Conservation (phyloP, 192 early-diverging fungal genomes). For the Mortierella alpina region DNA sequence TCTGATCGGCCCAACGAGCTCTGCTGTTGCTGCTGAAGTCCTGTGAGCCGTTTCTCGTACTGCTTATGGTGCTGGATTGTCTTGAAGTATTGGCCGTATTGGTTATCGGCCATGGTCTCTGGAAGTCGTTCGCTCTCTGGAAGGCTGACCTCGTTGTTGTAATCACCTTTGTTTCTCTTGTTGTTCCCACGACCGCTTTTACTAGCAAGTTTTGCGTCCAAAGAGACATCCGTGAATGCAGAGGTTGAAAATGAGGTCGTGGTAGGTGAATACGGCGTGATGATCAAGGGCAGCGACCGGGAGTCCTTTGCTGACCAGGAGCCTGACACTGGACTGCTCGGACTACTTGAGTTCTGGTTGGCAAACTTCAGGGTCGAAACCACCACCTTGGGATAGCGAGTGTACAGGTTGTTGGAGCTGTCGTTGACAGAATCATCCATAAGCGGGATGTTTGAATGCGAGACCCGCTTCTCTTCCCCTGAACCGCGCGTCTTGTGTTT, state of each 20-base stretch:
- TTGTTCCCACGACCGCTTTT: not conserved
- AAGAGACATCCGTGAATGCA: not conserved
- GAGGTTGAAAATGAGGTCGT: not conserved
- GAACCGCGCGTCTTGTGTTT: not conserved
- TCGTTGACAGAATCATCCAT: not conserved
- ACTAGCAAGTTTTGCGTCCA: not conserved
- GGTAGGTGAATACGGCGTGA: constrained; percentile 1
- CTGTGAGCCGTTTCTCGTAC: constrained; percentile 22
- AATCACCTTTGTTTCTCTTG: not conserved
- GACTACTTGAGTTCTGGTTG: not conserved
- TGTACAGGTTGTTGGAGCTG: too few relatives aligned
- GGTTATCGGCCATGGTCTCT: constrained; percentile 19
- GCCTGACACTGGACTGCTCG: not conserved
- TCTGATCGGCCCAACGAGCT: not conserved
- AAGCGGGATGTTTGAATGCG: constrained; percentile 4
- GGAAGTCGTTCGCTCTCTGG: constrained; percentile 27
- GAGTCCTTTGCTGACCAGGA: not conserved
- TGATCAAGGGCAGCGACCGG: constrained; percentile 11
- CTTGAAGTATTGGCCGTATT: constrained; percentile 20
- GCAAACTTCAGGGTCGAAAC: not conserved
- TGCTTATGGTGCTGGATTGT: constrained; percentile 21
- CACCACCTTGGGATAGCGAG: not conserved
- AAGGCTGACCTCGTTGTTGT: not conserved
- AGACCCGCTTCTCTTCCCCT: not conserved
- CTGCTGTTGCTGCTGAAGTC: not conserved